Evolutionary conservation across 768 basidiomycete species (phyloP), one percentile per base, ranked within the genome.

Genomic region (Botryobasidium botryosum): DNA sequence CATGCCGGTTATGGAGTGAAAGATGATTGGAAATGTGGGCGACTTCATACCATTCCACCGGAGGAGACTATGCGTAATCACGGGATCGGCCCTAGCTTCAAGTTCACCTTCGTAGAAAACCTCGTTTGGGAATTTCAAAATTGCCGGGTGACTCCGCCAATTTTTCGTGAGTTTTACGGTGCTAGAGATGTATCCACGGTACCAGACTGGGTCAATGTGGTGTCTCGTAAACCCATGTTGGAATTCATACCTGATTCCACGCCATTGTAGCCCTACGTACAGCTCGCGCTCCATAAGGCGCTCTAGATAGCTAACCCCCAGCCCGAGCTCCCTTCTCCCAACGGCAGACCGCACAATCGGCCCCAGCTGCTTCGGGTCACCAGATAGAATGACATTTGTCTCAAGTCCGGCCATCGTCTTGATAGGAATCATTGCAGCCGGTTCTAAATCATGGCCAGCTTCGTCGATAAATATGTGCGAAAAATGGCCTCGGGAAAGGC

Each of bases 401-500:
- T 50, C 39, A 12, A 10, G 52, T 41, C 45, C 56, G 5, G 61
- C 60, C 44, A 64, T 52, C 1, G 57, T 53, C 44, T 52, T 51
- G 29, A 66, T 57, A 0, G 62, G 52, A 3, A 75, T 62, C 66
- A 77, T 70, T 5, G 66, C 56, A 50, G 74, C 70, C 0, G 76
- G 74, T 51, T 79, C 76, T 32, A 67, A 67, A 0, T 69, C 75
- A 51, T 79, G 75, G 0, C 74, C 75, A 4, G 74, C 76, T 48
- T 79, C 76, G 51, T 79, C 76, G 32, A 75, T 59, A 50, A 79
- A 71, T 15, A 79, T 70, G 49, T 77, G 71, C 1, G 57, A 68
- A 51, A 71, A 79, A 53, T 75, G 71, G 0, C 75, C 76, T 12
- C 65, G 58, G 25, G 58, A 55, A 20, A 75, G 31, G 0, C 74